These are phyloP conservation scores for Tetracladium maxilliforme DNA, from an alignment of 2,329 filamentous ascomycete genomes.

Conservation along the genomic window DNA sequence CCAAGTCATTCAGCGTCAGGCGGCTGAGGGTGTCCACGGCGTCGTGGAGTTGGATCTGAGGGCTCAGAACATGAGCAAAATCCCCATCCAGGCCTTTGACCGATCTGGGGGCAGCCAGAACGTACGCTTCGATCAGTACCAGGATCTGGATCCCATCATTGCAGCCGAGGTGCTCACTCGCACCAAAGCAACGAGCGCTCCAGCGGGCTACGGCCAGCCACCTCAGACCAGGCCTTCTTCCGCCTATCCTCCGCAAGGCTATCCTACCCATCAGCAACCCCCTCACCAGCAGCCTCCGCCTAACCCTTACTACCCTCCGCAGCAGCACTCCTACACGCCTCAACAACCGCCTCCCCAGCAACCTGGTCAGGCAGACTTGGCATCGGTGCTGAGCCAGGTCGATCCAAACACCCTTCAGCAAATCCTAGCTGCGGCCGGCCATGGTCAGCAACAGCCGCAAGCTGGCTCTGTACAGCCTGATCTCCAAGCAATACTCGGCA, in stretches of 20 bases:
- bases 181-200: constrained; percentile 37
- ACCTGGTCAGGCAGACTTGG: constrained; percentile 13
- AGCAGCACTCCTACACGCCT: constrained; percentile 21
- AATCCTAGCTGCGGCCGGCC: constrained; percentile 14
- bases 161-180: constrained; percentile 71
- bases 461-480: too few relatives aligned
- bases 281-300: constrained; percentile 9
- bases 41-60: constrained; percentile 62
- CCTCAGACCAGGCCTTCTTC: constrained; percentile 14
- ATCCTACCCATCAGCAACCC: constrained; percentile 21
- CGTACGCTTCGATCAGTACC: constrained; percentile 77
- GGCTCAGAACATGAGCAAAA: constrained; percentile 56
- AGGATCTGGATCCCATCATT: constrained; percentile 62
- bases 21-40: constrained; percentile 76
- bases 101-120: constrained; percentile 59
- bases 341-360: constrained; percentile 14
- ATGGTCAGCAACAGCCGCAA: constrained; percentile 9
- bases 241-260: constrained; percentile 44
- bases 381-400: constrained; percentile 9
- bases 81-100: constrained; percentile 77
- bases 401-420: constrained; percentile 14
- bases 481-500: constrained; percentile 10
- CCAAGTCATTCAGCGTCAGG: constrained; percentile 70
- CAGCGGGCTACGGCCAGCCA: constrained; percentile 19
- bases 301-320: too few relatives aligned